These are phyloP conservation scores for Pulveroboletus ravenelii DNA, from an alignment of 768 basidiomycete genomes.

Conservation along the genomic window DNA sequence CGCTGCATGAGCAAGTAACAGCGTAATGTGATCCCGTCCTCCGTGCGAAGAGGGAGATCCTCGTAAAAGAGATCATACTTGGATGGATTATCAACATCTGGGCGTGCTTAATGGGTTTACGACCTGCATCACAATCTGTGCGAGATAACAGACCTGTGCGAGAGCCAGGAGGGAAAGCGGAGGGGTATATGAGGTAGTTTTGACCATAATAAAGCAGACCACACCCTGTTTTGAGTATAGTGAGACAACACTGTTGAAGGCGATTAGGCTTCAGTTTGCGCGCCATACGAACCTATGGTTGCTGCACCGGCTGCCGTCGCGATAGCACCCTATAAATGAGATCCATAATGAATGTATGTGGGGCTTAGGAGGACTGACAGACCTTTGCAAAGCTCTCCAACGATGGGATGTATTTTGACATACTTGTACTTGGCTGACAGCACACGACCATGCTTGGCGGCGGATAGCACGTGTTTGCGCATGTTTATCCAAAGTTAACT, in stretches of 20 bases:
- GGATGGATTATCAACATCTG: conserved; percentile 68
- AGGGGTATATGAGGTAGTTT: conserved; percentile 86
- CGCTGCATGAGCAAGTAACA: conserved; percentile 75
- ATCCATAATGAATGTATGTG: not conserved
- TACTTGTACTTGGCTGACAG: conserved; percentile 8
- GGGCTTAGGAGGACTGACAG: not conserved
- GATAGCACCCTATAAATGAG: conserved; percentile 39
- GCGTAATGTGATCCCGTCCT: conserved; percentile 66
- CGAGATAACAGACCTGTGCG: conserved; percentile 52
- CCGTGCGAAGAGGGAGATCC: conserved; percentile 64
- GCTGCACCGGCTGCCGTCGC: conserved; percentile 56
- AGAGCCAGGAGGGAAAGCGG: conserved; percentile 76
- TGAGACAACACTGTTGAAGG: not conserved
- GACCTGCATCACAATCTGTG: not conserved
- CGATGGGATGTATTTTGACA: conserved; percentile 40
- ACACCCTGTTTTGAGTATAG: conserved; percentile 40
- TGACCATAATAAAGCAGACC: conserved; percentile 84
- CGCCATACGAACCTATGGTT: conserved; percentile 43
- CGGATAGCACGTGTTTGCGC: conserved; percentile 9
- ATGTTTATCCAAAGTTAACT: conserved; percentile 8
- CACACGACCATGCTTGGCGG: not conserved
- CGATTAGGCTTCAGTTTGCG: not conserved
- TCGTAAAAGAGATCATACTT: conserved; percentile 73
- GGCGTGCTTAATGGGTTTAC: not conserved
- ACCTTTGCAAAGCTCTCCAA: conserved; percentile 45